These are phyloP conservation scores for Diddensiella santjacobensis DNA, from an alignment of 805 yeast genomes.

Conservation along the genomic window DNA sequence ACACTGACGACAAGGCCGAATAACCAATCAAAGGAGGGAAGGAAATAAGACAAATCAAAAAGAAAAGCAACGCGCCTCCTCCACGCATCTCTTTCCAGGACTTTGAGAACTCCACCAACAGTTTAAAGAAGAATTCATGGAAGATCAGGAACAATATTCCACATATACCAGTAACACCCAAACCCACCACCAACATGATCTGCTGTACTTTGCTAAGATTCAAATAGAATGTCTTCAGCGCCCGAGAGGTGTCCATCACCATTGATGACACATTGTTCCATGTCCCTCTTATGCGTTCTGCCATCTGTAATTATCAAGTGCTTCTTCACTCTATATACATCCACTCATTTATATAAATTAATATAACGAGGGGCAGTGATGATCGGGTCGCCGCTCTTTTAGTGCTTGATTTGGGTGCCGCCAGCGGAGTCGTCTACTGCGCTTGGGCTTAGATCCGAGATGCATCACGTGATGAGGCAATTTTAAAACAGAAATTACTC, in stretches of 20 bases:
- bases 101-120: constrained; percentile 31
- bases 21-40: constrained; percentile 93
- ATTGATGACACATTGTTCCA: not conserved
- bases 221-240: not conserved
- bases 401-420: no score
- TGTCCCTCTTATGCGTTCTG: not conserved
- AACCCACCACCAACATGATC: constrained; percentile 14
- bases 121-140: constrained; percentile 32
- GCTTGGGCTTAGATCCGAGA: no score
- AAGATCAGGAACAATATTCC: constrained; percentile 31
- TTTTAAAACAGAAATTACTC: no score
- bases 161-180: constrained; percentile 7
- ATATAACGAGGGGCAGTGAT: no score
- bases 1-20: constrained; percentile 57
- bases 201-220: constrained; percentile 8
- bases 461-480: no score
- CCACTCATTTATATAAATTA: no score
- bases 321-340: no score
- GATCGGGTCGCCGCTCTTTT: no score
- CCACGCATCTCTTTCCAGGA: constrained; percentile 31
- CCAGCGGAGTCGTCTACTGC: no score
- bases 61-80: constrained; percentile 42
- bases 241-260: not conserved
- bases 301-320: no score
- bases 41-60: constrained; percentile 59